Conservation (phyloP, 2,329 filamentous ascomycete species). For the Orbilia quercus region DNA sequence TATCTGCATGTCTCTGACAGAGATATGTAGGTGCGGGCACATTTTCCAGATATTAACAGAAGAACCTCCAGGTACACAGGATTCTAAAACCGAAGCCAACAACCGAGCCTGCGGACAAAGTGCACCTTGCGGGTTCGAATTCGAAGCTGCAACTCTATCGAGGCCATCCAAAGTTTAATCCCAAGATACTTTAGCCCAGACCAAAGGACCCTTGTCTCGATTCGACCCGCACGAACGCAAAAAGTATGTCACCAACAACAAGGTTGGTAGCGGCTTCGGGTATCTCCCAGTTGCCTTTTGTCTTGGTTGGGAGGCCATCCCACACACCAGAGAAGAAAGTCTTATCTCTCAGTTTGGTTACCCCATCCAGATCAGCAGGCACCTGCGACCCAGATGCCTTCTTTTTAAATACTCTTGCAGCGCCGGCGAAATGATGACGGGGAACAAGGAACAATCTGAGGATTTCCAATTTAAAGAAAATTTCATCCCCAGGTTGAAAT, state of each 20-base stretch:
- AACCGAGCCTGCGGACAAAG: background rate
- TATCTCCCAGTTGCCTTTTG: slow-evolving; percentile 52
- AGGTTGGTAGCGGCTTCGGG: slow-evolving; percentile 50
- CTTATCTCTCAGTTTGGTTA: slow-evolving; percentile 55
- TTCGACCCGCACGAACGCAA: slow-evolving; percentile 22
- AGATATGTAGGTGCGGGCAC: slow-evolving; percentile 36
- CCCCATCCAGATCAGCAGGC: slow-evolving; percentile 55
- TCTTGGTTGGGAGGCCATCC: slow-evolving; percentile 44
- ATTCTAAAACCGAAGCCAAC: background rate
- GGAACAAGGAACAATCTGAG: slow-evolving; percentile 18
- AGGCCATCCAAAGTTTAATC: slow-evolving; percentile 1
- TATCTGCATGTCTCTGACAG: slow-evolving; percentile 46
- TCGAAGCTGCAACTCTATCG: background rate
- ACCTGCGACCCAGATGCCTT: slow-evolving; percentile 38
- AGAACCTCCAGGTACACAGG: background rate
- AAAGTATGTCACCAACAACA: slow-evolving; percentile 13
- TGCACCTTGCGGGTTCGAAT: background rate
- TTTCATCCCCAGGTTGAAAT: background rate
- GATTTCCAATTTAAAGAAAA: slow-evolving; percentile 37
- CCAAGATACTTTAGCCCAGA: slow-evolving; percentile 3
- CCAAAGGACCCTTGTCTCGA: slow-evolving; percentile 24
- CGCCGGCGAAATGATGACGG: slow-evolving; percentile 9
- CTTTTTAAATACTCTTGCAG: slow-evolving; percentile 46
- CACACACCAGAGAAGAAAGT: slow-evolving; percentile 42
- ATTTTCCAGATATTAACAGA: slow-evolving; percentile 25